Conservation (phyloP, 2,329 filamentous ascomycete genomes). For the Zasmidium cellare region DNA sequence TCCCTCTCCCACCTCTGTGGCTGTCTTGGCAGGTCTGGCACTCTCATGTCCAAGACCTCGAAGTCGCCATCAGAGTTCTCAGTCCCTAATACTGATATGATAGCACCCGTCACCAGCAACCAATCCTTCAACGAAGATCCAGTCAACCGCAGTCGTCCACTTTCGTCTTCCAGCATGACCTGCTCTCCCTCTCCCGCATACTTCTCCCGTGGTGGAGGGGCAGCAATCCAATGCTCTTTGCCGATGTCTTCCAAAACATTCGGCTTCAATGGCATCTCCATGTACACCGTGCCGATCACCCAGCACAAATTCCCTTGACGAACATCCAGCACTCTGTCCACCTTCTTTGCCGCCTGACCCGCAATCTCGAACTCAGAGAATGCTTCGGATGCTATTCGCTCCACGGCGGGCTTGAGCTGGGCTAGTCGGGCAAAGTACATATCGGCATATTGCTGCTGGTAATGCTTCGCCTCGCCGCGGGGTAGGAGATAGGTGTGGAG, state of each 20-base stretch:
- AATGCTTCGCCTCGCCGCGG: constrained; percentile 64
- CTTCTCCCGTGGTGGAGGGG: constrained; percentile 72
- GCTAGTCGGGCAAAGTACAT: constrained; percentile 94
- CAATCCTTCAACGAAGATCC: constrained; percentile 68
- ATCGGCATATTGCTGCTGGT: constrained; percentile 93
- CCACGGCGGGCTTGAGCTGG: constrained; percentile 81
- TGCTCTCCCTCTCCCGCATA: constrained; percentile 38
- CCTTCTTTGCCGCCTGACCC: constrained; percentile 70
- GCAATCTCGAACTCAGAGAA: constrained; percentile 79
- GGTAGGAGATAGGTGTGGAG: constrained; percentile 73
- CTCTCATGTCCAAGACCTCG: constrained; percentile 84
- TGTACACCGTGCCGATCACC: constrained; percentile 92
- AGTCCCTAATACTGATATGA: constrained; percentile 91
- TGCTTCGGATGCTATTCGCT: constrained; percentile 68
- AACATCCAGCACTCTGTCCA: constrained; percentile 90
- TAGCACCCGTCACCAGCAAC: constrained; percentile 85
- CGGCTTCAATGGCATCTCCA: constrained; percentile 95
- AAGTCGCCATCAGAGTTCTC: constrained; percentile 92
- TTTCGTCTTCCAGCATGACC: constrained; percentile 93
- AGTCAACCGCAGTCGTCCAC: constrained; percentile 77
- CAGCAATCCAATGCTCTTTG: constrained; percentile 92
- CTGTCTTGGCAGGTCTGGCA: constrained; percentile 83
- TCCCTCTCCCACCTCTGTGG: constrained; percentile 75
- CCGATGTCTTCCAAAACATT: constrained; percentile 94
- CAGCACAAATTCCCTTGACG: constrained; percentile 94